Evolutionary conservation across 176 grass and related monocot genomes (phyloP), one percentile per base, ranked within the genome.

Genomic region (Triticum urartu): DNA sequence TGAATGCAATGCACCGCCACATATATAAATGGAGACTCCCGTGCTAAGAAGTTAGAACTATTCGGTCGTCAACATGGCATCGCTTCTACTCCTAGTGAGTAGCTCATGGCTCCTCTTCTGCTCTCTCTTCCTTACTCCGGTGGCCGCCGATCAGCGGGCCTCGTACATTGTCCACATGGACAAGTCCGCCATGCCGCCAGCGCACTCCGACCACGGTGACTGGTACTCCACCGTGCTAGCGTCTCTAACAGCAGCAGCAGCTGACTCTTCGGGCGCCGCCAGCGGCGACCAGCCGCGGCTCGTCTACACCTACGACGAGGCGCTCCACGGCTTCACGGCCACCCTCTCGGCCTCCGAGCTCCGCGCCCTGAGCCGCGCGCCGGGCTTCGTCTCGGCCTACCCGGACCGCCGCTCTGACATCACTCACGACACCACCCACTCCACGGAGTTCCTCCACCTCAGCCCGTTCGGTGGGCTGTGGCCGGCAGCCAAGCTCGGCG

Each of bases 131-230:
- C 56, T 65, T 2, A 4, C 34, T 73, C 43, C 75, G 14, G 80
- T 8, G 50, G 42, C 34, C 5, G 75, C 74, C 33, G 68, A 59
- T 33, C 66, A 1, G 26, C 8, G 89, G 59, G 8, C 58, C 0
- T 30, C 71, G 0, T 91, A 89, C 75, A 85, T 94, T 13, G 64
- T 94, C 64, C 89, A 94, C 81, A 91, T 94, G 92, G 89, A 91
- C 89, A 80, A 50, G 26, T 87, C 92, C 33, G 69, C 72, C 50
- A 91, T 89, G 89, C 89, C 84, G 69, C 4, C 52, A 9, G 42
- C 43, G 28, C 42, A 81, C 26, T 58, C 71, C 17, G 17, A 52
- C 43, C 86, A 77, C 80, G 80, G 42, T 15, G 67, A 76, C 0
- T 93, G 92, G 92, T 84, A 93, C 83, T 50, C 83, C 40, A 9